Conservation (phyloP, 352 stramenopile genomes). For the Phytophthora lateralis region DNA sequence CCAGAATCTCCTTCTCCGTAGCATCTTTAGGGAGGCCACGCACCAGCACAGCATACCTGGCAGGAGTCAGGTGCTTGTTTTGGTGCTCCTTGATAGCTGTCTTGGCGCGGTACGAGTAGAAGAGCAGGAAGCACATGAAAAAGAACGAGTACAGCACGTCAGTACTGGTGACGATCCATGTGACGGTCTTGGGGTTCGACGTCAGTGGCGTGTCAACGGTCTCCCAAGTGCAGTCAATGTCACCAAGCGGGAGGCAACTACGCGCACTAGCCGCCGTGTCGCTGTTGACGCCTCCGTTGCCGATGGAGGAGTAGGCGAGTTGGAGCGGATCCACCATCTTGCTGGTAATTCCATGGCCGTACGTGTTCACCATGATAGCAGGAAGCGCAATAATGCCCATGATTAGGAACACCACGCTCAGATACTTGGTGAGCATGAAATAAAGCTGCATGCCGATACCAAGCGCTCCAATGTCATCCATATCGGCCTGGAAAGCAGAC, state of each 20-base stretch:
- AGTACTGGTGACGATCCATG: conserved; percentile 53
- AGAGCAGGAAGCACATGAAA: conserved; percentile 44
- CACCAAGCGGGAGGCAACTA: conserved; percentile 38
- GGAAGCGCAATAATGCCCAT: conserved; percentile 55
- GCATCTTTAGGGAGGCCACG: conserved; percentile 38
- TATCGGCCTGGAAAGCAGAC: conserved; percentile 34
- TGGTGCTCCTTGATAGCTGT: conserved; percentile 41
- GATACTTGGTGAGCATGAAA: conserved; percentile 63
- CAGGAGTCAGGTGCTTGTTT: conserved; percentile 53
- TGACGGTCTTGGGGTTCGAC: conserved; percentile 40
- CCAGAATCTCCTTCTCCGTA: conserved; percentile 66
- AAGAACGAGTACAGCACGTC: conserved; percentile 51
- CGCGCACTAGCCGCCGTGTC: conserved; percentile 28
- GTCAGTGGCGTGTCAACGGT: conserved; percentile 52
- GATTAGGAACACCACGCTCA: conserved; percentile 37
- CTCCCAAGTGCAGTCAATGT: conserved; percentile 52
- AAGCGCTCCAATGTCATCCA: conserved; percentile 53
- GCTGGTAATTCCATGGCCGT: conserved; percentile 50
- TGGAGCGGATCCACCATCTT: conserved; percentile 49
- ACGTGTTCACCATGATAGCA: conserved; percentile 46
- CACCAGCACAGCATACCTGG: conserved; percentile 60
- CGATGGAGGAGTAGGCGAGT: conserved; percentile 48
- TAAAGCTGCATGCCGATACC: conserved; percentile 67
- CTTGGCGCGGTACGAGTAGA: conserved; percentile 39
- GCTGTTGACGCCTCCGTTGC: conserved; percentile 50